These are phyloP conservation scores for Ilyonectria sp. DNA, from an alignment of 2,329 filamentous ascomycete species.

Conservation along the genomic window DNA sequence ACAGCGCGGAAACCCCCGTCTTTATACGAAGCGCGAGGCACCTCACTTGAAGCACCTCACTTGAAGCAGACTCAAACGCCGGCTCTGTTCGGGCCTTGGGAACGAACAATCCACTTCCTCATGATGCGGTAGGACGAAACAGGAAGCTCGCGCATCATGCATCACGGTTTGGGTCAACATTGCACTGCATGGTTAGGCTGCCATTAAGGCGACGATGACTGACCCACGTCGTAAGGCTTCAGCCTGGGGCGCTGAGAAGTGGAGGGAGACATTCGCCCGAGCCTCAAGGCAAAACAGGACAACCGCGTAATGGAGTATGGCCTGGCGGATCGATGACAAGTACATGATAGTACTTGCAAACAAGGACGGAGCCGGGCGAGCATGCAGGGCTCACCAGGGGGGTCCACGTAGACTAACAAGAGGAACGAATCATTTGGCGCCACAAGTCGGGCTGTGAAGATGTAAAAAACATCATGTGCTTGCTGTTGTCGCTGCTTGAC, in stretches of 20 bases:
- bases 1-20: background rate
- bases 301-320: too few relatives aligned
- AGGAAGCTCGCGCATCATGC: background rate
- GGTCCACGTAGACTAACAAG: too few relatives aligned
- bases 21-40: background rate
- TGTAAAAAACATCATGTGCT: conserved; percentile 1
- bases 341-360: too few relatives aligned
- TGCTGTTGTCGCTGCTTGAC: background rate
- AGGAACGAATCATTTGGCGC: background rate
- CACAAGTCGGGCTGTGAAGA: background rate
- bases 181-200: background rate
- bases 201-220: background rate
- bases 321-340: too few relatives aligned
- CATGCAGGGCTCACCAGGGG: too few relatives aligned
- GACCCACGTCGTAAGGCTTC: background rate
- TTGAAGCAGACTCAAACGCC: background rate
- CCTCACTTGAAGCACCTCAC: background rate
- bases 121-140: background rate
- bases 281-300: background rate
- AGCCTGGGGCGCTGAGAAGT: background rate
- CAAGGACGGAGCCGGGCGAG: too few relatives aligned
- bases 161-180: background rate
- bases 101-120: background rate
- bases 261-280: background rate
- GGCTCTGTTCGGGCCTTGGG: background rate